Evolutionary conservation across 345 rosid genomes (phyloP), one percentile per base, ranked within the genome.

Genomic region (Gossypium thurberi): DNA sequence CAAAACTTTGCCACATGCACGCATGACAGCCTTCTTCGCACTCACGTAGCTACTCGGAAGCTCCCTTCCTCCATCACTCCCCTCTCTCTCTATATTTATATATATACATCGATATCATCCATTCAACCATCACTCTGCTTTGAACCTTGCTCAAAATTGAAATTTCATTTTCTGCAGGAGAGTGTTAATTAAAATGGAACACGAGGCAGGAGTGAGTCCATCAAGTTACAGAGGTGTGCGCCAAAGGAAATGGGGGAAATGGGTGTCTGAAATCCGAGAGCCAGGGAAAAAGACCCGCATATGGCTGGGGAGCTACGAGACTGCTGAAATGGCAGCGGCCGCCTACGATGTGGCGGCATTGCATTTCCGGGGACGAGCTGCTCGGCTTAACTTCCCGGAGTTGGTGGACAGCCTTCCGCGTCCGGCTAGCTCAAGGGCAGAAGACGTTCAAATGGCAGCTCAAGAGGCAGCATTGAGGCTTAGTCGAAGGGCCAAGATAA

Each of bases 211-310:
- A 37, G 47, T 81, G 4, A 74, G 78, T 18, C 70, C 69, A 8
- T 68, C 72, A 1, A 68, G 18, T 10, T 94, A 85, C 74, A 84
- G 96, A 81, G 98, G 98, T 1, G 92, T 94, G 2, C 84, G 97
- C 2, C 84, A 84, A 87, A 77, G 98, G 43, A 94, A 90, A 83
- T 94, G 98, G 98, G 98, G 98, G 23, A 94, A 91, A 74, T 94
- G 97, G 97, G 98, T 94, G 37, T 91, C 98, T 0, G 98, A 94
- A 77, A 94, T 94, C 63, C 89, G 98, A 0, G 91, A 94, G 71
- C 98, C 98, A 0, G 96, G 98, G 8, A 94, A 86, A 57, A 91
- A 90, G 64, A 87, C 84, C 37, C 81, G 98, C 25, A 89, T 94
- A 28, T 94, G 98, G 98, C 82, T 94, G 12, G 98, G 98, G 1